Conservation (phyloP, 129 eudicot genomes). For the Oenanthe sinensis region DNA sequence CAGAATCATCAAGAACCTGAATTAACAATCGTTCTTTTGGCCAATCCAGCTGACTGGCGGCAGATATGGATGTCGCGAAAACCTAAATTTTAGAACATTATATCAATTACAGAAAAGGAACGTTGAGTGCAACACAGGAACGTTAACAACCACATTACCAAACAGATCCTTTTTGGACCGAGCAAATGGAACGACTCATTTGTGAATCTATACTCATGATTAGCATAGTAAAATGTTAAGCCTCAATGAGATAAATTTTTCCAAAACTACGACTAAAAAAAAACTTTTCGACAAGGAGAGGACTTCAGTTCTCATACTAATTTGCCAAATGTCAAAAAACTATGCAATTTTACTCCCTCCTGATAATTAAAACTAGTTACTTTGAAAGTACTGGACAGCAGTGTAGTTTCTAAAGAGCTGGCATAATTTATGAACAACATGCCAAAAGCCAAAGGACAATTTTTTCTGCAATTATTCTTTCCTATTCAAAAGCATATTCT, state of each 20-base stretch:
- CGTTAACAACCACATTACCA: not conserved
- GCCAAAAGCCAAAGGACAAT: not conserved
- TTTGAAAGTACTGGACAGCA: not conserved
- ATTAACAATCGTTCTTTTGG: conserved; percentile 66
- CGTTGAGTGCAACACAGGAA: not conserved
- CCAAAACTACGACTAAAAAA: not conserved
- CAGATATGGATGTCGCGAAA: conserved; percentile 60
- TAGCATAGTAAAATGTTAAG: not conserved
- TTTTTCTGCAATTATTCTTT: not conserved
- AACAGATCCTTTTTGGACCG: not conserved
- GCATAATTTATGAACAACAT: not conserved
- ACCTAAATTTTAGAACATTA: conserved; percentile 35
- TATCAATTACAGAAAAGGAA: conserved; percentile 3
- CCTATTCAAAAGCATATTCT: not conserved
- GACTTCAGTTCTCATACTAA: not conserved
- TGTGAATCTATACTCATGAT: not conserved
- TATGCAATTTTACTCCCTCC: not conserved
- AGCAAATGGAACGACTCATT: not conserved
- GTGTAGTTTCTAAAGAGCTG: not conserved
- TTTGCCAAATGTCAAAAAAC: not conserved
- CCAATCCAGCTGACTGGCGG: conserved; percentile 88
- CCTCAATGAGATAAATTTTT: not conserved
- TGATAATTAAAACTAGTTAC: not conserved
- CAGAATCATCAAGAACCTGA: conserved; percentile 83
- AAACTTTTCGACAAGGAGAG: not conserved